Conservation (phyloP, 768 basidiomycete genomes). For the Trametes coccinea region DNA sequence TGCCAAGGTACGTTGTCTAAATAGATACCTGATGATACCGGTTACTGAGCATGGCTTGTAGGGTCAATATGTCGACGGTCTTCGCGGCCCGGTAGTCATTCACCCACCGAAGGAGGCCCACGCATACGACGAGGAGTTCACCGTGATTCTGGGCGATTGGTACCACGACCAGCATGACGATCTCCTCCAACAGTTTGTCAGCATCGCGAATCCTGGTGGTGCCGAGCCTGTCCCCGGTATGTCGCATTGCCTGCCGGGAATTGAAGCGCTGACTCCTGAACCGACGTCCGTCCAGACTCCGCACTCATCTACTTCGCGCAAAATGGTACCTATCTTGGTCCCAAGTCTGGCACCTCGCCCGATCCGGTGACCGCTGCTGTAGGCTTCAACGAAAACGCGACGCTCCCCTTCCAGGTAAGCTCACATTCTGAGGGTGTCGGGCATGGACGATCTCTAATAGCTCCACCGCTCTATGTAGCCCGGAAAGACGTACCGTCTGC, state of each 20-base stretch:
- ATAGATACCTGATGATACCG: background rate
- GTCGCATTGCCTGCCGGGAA: constrained; percentile 9
- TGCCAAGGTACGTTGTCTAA: constrained; percentile 41
- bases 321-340: constrained; percentile 67
- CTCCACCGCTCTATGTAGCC: constrained; percentile 34
- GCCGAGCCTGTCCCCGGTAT: constrained; percentile 86
- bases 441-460: background rate
- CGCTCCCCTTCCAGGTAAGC: constrained; percentile 64
- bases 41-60: constrained; percentile 24
- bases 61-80: constrained; percentile 92
- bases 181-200: constrained; percentile 69
- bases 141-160: constrained; percentile 87
- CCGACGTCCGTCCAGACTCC: constrained; percentile 50
- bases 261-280: background rate
- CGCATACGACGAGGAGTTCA: constrained; percentile 87
- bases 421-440: no score
- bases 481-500: constrained; percentile 88
- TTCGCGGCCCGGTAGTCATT: constrained; percentile 84
- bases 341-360: constrained; percentile 49
- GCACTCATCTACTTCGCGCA: constrained; percentile 83
- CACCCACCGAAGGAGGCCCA: constrained; percentile 67
- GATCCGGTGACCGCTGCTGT: constrained; percentile 55
- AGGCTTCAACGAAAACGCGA: constrained; percentile 87
- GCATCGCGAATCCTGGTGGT: constrained; percentile 73
- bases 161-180: constrained; percentile 76